Evolutionary conservation across 208 protist genomes (phyloP), one percentile per base, ranked within the genome.

Genomic region (Leishmania major): DNA sequence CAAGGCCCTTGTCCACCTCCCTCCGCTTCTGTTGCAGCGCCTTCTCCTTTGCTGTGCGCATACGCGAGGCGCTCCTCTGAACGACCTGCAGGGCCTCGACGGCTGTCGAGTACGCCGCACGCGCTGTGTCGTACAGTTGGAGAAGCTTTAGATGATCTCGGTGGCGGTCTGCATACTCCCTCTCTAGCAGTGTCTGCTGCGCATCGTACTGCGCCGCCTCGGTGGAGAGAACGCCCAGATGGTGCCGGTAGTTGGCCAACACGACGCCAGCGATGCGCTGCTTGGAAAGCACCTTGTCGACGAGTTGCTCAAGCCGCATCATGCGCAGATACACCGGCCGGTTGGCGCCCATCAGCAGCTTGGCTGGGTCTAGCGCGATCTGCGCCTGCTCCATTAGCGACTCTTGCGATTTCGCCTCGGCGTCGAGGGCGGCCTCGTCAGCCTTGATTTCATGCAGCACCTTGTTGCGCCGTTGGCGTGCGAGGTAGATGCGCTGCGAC

Each of bases 261-360:
- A 99, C 95, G 19, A 83, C 83, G 40, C 88, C 77, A 5, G 96
- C 93, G 64, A 92, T 92, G 76, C 96, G 92, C 87, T 98, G 98
- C 87, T 98, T 93, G 40, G 89, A 90, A 53, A 98, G 91, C 0
- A 97, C 85, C 17, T 96, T 94, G 82, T 99, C 94, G 1, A 99
- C 84, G 45, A 86, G 82, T 57, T 97, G 97, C 85, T 99, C 98
- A 6, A 99, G 86, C 22, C 83, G 89, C 53, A 97, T 88, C 70
- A 98, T 97, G 59, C 97, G 90, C 60, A 95, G 86, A 19, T 89
- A 89, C 19, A 96, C 77, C n/a, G 91, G 83, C 3, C 78, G 71
- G 60, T 90, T 93, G 17, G 89, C 90, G 1, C 82, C 79, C n/a
- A 84, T 72, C 55, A 87, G 55, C 53, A 75, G 13, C 35, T 60